Base-by-base conservation (phyloP, 257 asterid genomes). In the Gardenia jasminoides region DNA sequence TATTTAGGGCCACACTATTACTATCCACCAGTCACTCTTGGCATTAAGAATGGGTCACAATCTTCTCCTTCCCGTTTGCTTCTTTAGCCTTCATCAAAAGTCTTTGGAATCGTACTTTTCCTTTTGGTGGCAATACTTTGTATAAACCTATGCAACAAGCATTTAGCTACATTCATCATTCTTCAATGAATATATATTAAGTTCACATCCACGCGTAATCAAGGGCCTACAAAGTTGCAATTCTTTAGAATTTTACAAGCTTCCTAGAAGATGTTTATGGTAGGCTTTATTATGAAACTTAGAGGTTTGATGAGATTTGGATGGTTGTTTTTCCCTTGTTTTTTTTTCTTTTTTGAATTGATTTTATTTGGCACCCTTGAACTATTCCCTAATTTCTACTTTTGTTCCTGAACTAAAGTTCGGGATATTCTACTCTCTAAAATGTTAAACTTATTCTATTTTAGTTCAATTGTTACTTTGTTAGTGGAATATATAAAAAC, bases 181-280 rank as follows among this genome's bases (percentile, higher is more conserved):
- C 11, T 54, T 41, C 28, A 24, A n/a, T 28, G 28, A 24, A 52
- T 68, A 28, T 67, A 67, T 67, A 67, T 28, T 36, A 16, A 19
- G 31, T 43, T 62, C 28, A 22, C 69, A 24, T 41, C 69, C 69
- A 39, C 70, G 77, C 82, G 65, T 70, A 71, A 61, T 71, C 52
- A 79, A 72, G 69, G 54, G 61, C 36, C 64, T 61, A 72, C 46
- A 79, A 79, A 79, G 77, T 47, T 67, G 31, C 41, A 43, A 70
- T 61, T 46, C 46, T 67, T 68, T 24, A 26, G 39, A 59, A 59
- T 70, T 47, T 31, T 26, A 24, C 67, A 64, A 46, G 70, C 43
- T 75, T 75, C 70, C 59, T 58, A 58, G 78, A 75, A 75, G 70
- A 36, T 33, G 70, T 26, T 58, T n/a, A 58, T 7, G 20, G 12